Percentiles rank a stretch among this genome's conserved stretches.
Conservation (phyloP, 73 alveolate species). For the Symbiodinium natans region DNA sequence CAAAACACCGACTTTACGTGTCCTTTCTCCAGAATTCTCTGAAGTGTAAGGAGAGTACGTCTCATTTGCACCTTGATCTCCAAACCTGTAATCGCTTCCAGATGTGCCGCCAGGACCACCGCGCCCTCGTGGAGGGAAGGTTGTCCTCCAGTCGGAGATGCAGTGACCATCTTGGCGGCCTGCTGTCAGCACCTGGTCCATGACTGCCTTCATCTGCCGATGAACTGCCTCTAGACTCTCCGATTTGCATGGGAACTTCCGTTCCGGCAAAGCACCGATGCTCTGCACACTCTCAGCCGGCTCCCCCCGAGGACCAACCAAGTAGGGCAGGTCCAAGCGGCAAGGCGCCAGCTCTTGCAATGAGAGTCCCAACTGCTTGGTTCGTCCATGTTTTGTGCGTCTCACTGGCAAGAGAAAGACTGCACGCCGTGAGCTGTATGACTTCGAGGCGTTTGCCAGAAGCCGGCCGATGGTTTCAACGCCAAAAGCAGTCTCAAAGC, state of each 20-base stretch:
- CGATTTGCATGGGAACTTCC: conserved; percentile 36
- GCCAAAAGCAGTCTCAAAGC: conserved; percentile 75
- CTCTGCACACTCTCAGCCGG: conserved; percentile 61
- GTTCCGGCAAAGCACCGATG: conserved; percentile 26
- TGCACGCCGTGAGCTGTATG: conserved; percentile 69
- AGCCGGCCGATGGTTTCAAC: conserved; percentile 51
- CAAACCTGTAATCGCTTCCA: conserved; percentile 58
- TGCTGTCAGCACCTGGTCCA: conserved; percentile 63
- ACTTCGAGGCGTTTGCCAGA: conserved; percentile 71
- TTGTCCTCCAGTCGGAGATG: conserved; percentile 68
- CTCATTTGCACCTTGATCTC: conserved; percentile 21
- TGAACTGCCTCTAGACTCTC: conserved; percentile 49
- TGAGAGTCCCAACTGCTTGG: conserved; percentile 49
- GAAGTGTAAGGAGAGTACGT: conserved; percentile 72
- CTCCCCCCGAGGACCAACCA: conserved; percentile 62
- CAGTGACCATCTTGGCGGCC: conserved; percentile 80
- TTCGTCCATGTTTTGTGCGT: conserved; percentile 78
- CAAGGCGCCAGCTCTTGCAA: conserved; percentile 53
- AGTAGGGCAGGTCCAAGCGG: conserved; percentile 63
- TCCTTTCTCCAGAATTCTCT: background rate
- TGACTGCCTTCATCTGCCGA: conserved; percentile 65
- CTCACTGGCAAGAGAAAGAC: conserved; percentile 33
- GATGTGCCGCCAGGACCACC: conserved; percentile 87
- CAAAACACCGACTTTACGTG: conserved; percentile 49
- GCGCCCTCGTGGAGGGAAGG: conserved; percentile 77